These are phyloP conservation scores for Eimeria nieschulzi DNA, from an alignment of 169 alveolate genomes.

Conservation along the genomic window DNA sequence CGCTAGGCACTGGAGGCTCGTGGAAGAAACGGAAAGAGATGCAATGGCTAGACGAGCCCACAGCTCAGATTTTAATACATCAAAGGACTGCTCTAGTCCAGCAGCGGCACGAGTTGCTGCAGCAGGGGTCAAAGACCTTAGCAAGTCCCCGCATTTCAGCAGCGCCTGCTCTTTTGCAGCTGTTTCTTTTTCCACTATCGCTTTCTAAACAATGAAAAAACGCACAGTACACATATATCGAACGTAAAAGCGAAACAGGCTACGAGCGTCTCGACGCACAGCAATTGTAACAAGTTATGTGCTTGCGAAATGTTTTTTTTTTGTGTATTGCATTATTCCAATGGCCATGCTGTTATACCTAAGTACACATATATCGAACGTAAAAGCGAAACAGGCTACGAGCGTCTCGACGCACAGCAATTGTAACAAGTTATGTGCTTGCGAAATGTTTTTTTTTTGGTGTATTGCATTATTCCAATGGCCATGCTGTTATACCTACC, in stretches of 20 bases:
- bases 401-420: too few relatives aligned
- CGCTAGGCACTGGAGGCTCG: constrained; percentile 18
- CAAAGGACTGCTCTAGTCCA: constrained; percentile 10
- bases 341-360: background rate
- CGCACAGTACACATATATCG: background rate
- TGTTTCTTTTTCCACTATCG: constrained; percentile 42
- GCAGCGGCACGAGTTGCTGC: constrained; percentile 27
- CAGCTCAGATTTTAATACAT: constrained; percentile 13
- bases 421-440: too few relatives aligned
- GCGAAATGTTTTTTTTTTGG: background rate
- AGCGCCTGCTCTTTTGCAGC: constrained; percentile 28
- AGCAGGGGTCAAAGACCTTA: constrained; percentile 37
- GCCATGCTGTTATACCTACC: background rate
- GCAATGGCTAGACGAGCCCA: constrained; percentile 64
- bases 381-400: background rate
- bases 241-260: background rate
- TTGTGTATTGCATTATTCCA: background rate
- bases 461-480: background rate
- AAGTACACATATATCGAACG: background rate
- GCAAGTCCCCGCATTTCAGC: constrained; percentile 53
- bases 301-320: background rate
- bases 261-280: too few relatives aligned
- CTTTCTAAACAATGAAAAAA: constrained; percentile 9
- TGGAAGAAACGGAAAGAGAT: constrained; percentile 21
- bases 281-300: too few relatives aligned